Evolutionary conservation across 192 early-diverging fungal genomes (phyloP), one percentile per base, ranked within the genome.

Genomic region (Phlyctochytrium planicorne): DNA sequence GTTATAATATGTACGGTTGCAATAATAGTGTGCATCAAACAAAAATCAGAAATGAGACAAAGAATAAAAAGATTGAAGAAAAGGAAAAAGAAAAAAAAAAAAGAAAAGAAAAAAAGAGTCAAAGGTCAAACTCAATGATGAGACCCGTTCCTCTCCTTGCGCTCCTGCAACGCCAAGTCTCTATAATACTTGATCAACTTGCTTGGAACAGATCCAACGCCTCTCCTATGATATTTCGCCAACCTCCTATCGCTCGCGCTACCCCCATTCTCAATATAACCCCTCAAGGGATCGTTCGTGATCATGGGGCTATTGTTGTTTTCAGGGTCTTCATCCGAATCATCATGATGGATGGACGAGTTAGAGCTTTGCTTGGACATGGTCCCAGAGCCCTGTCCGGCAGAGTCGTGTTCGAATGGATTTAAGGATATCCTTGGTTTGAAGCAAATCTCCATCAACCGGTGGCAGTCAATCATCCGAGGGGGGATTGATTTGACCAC

Each of bases 161-260:
- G 59, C 47, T 74, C 73, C 27, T 75, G 16, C 59, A 74, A 55
- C 16, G 68, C 73, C 32, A 74, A 25, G 6, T 61, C 69, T 1
- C 73, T 29, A 66, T 74, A 74, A 65, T 70, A 53, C 40, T 72
- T 59, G 68, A 74, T 74, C 73, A 74, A 36, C 53, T 70, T 74
- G 24, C 62, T 64, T 27, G 71, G 60, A 40, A 74, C 73, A 2
- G 62, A 65, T 2, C 73, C 73, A 40, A 74, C 73, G 6, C 73
- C 73, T 24, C 73, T 23, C 37, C 35, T 36, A 66, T 35, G 65
- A 61, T 25, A 73, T 50, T 53, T 67, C 62, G 2, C 71, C 66
- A 40, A 35, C 65, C 59, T 33, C 29, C 65, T 31, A 17, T 30
- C 37, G n/a, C 30, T 30, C 31, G 24, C 14, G 40, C 32, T 2